Base-by-base conservation (phyloP, 352 stramenopile genomes). In the Globisporangium solare region DNA sequence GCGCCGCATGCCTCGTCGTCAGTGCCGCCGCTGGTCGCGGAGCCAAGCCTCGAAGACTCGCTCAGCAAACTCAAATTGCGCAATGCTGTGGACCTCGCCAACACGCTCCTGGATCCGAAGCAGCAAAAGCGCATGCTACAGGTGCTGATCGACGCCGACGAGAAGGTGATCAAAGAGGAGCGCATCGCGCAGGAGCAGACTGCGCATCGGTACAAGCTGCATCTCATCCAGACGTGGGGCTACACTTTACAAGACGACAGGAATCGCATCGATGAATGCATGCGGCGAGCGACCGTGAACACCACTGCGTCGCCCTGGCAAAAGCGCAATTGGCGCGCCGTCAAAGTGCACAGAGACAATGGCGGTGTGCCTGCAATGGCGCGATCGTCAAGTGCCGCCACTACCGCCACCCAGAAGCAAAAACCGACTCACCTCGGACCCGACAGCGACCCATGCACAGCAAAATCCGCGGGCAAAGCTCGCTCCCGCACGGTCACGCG, bases 91-190 rank as follows among this genome's bases (percentile, higher is more conserved):
- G 80, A 89, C 51, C 65, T 91, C 11, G 76, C 76, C 1, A 83
- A 82, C 52, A 66, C 72, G 17, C 47, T 88, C 0, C 41, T 64
- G 11, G 75, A 77, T 15, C 60, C 58, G 10, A 86, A 86, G 49
- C 75, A 92, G 52, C 76, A 92, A 57, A 88, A 86, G 40, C 69
- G 72, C 0, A 56, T 88, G 54, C 69, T 88, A 14, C 73, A 88
- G 45, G 72, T 70, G 13, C 53, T 92, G 21, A 88, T 92, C 31
- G 83, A 90, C 17, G 69, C 73, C 6, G 79, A 92, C 47, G 54
- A 70, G 2, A 71, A 73, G 18, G 76, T 86, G 32, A 88, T 92
- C 40, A 77, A 90, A 11, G 74, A 89, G 32, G 79, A 92, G 51
- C 66, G 79, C 2, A 57, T 81, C 1, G 64, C 59, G 37, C 71